These are phyloP conservation scores for Cyclotella atomus DNA, from an alignment of 108 stramenopile genomes.

Conservation along the genomic window DNA sequence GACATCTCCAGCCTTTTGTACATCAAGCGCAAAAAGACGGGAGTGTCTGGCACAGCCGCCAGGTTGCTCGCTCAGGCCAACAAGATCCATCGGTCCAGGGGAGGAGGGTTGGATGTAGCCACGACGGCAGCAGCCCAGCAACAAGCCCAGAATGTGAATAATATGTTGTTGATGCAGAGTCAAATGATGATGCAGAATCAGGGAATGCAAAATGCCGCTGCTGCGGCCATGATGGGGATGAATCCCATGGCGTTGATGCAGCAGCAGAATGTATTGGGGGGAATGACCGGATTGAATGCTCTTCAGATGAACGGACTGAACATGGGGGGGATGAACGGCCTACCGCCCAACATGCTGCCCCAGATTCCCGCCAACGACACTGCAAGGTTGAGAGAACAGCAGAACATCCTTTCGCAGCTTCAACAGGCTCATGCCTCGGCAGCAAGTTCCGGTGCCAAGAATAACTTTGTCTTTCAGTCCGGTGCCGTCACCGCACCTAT, in stretches of 20 bases:
- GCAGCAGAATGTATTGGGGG: background rate
- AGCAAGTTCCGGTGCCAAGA: background rate
- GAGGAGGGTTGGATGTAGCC: too few relatives aligned
- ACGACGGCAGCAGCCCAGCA: too few relatives aligned
- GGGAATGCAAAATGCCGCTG: background rate
- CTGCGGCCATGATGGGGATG: slow-evolving; percentile 18
- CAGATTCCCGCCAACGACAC: slow-evolving; percentile 6
- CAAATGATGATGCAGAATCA: slow-evolving; percentile 10
- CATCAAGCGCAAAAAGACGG: slow-evolving; percentile 71
- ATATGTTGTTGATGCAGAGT: too few relatives aligned
- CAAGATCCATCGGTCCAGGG: slow-evolving; percentile 26
- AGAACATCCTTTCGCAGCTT: slow-evolving; percentile 41
- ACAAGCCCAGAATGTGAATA: background rate
- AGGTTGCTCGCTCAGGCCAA: slow-evolving; percentile 36
- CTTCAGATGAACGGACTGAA: background rate
- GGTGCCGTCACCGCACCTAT: slow-evolving; percentile 1
- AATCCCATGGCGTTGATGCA: background rate
- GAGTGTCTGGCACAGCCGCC: slow-evolving; percentile 36
- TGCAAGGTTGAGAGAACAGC: slow-evolving; percentile 31
- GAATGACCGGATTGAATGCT: background rate
- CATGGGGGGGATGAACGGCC: background rate
- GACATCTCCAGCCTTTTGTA: slow-evolving; percentile 85
- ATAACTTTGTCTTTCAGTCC: background rate
- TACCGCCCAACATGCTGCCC: background rate
- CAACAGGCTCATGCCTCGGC: slow-evolving; percentile 43